Evolutionary conservation across 2,329 filamentous ascomycete genomes (phyloP).

Genomic region (Cladosporium colombiae): DNA sequence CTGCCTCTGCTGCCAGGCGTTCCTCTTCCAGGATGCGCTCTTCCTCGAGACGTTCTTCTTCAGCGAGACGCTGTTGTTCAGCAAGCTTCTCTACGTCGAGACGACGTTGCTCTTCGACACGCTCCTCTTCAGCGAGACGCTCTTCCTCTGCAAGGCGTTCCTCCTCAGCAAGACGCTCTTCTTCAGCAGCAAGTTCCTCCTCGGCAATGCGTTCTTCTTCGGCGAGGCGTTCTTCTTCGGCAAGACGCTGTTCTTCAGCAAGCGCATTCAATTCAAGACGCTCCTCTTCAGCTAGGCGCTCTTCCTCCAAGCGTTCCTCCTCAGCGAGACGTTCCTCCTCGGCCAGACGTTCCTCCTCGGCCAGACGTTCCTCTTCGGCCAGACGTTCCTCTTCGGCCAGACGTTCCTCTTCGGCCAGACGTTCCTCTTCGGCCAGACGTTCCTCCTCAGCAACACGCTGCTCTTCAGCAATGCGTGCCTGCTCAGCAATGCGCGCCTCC

Average conservation of each 20-base stretch:
- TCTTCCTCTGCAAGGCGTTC: conserved; percentile 8
- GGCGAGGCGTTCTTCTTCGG: conserved; percentile 3
- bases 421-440: conserved; percentile 3
- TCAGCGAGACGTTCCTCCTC: conserved; percentile 15
- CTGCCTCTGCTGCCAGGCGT: conserved; percentile 15
- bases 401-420: conserved; percentile 12
- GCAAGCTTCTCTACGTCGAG: conserved; percentile 4
- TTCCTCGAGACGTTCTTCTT: conserved; percentile 5
- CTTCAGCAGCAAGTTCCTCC: conserved; percentile 2
- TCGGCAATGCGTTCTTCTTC: conserved; percentile 1
- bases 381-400: background rate
- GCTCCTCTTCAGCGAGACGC: background rate
- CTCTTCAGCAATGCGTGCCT: conserved; percentile 17
- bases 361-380: conserved; percentile 3
- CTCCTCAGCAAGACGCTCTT: conserved; percentile 3
- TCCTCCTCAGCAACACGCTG: conserved; percentile 9
- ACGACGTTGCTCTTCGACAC: conserved; percentile 7
- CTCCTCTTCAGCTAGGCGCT: conserved; percentile 7
- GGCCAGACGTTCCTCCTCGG: conserved; percentile 8
- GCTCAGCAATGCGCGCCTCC: background rate
- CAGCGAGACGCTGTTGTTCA: conserved; percentile 7
- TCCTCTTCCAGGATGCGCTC: conserved; percentile 3
- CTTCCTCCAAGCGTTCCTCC: background rate
- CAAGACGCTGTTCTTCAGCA: conserved; percentile 8
- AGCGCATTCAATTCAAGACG: background rate